Conservation (phyloP, 768 basidiomycete genomes). For the Boletus vinaceobasis region DNA sequence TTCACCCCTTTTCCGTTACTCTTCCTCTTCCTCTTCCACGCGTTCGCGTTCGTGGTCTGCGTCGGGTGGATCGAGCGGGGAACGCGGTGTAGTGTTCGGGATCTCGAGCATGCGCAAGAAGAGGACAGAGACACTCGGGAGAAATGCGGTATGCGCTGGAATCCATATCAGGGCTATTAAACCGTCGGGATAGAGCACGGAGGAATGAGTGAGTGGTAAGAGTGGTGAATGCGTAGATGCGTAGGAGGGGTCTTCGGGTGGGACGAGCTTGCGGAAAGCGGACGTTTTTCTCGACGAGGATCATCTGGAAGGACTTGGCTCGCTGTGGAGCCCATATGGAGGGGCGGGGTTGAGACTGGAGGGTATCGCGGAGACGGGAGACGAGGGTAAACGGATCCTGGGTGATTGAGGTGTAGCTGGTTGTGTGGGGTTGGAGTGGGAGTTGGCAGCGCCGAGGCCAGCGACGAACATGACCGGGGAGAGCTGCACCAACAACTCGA, state of each 20-base stretch:
- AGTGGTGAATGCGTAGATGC: slow-evolving; percentile 77
- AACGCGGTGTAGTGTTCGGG: slow-evolving; percentile 40
- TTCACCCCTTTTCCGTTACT: slow-evolving; percentile 60
- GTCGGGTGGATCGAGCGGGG: slow-evolving; percentile 55
- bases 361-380: slow-evolving; percentile 62
- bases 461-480: slow-evolving; percentile 95
- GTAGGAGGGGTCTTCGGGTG: slow-evolving; percentile 55
- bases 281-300: slow-evolving; percentile 79
- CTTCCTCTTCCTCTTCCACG: slow-evolving; percentile 72
- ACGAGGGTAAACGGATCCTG: slow-evolving; percentile 63
- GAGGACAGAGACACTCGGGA: slow-evolving; percentile 92
- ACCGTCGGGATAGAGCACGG: slow-evolving; percentile 91
- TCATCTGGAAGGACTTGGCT: slow-evolving; percentile 70
- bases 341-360: slow-evolving; percentile 59
- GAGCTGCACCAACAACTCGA: slow-evolving; percentile 84
- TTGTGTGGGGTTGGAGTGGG: background rate
- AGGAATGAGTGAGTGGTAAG: slow-evolving; percentile 86
- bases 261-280: slow-evolving; percentile 79
- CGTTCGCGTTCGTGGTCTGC: slow-evolving; percentile 53
- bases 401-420: background rate
- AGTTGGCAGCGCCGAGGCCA: slow-evolving; percentile 45
- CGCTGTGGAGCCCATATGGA: slow-evolving; percentile 74
- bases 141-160: slow-evolving; percentile 86
- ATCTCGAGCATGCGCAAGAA: slow-evolving; percentile 82
- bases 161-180: slow-evolving; percentile 98